Base-by-base conservation (phyloP, 2,329 filamentous ascomycete genomes). In the Neodidymelliopsis sp. region DNA sequence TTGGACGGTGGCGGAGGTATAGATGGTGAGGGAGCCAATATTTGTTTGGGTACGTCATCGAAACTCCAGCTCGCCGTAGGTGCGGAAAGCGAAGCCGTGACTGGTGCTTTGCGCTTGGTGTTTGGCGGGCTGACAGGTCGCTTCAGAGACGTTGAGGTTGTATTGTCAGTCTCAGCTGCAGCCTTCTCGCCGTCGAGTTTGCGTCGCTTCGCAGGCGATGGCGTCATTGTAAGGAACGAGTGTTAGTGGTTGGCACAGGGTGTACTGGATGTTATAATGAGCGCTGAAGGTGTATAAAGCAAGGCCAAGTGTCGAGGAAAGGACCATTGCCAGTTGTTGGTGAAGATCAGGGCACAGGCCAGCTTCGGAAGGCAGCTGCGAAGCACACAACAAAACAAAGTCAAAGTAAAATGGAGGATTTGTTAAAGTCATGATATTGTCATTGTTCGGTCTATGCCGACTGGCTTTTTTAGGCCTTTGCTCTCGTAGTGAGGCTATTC, bases 101-200 rank as follows among this genome's bases (percentile, higher is more conserved):
- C 9, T 22, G 42, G 50, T 15, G 39, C 38, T 31, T 40, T 58
- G 8, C 62, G 60, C 19, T 54, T 54, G 1, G 53, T 38, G 0
- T 48, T 9, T 13, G 69, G 69, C 6, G 69, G 69, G 28, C 68
- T 72, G 16, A 72, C 69, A 4, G 65, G 56, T 25, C 40, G 20
- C n/a, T 36, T 16, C 36, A 35, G 43, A n/a, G 25, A 36, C 29
- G 25, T 34, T 12, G n/a, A 37, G 33, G 12, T 54, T 33, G 35
- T 49, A 23, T 5, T 18, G 5, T 30, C 28, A 22, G 24, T 20
- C 16, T 39, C 36, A 13, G 10, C 12, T 22, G 2, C 8, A 23
- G 46, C 23, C 15, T n/a, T n/a, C n/a, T 18, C 13, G 18, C 40
- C 19, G 8, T 42, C 43, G 23, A 68, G 51, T 42, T 60, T 70